Evolutionary conservation across 768 basidiomycete species (phyloP).

Genomic region (Collybia sordida): DNA sequence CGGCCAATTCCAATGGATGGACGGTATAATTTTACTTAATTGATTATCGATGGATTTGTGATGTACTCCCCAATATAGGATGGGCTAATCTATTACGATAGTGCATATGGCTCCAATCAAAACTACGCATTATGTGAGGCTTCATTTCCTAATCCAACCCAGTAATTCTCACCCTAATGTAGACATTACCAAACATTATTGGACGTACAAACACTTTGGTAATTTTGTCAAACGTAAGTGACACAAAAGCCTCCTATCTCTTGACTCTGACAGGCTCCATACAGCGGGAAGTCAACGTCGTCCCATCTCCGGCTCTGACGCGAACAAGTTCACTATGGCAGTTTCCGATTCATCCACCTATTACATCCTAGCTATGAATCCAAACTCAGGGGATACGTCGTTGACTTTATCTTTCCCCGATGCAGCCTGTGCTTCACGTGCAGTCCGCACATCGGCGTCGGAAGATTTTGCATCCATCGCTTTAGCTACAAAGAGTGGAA

Average conservation of each 20-base stretch:
- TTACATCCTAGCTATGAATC: conserved; percentile 34
- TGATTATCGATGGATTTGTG: neutral
- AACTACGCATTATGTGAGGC: conserved; percentile 34
- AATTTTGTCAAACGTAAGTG: conserved; percentile 38
- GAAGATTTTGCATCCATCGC: conserved; percentile 33
- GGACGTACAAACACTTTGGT: conserved; percentile 39
- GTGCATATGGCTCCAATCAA: conserved; percentile 33
- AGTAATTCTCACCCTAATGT: neutral
- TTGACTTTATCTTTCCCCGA: conserved; percentile 34
- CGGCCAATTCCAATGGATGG: conserved; percentile 40
- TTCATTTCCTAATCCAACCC: neutral
- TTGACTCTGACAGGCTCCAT: too few species aligned
- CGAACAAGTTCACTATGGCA: conserved; percentile 29
- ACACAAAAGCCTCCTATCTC: neutral
- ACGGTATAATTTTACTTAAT: conserved; percentile 23
- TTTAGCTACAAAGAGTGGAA: conserved; percentile 21
- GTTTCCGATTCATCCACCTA: conserved; percentile 26
- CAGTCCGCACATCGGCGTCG: conserved; percentile 28
- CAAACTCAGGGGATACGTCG: conserved; percentile 23
- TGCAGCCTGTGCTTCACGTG: conserved; percentile 24
- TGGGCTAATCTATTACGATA: conserved; percentile 41
- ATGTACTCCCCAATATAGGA: conserved; percentile 18
- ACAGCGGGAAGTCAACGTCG: conserved; percentile 36
- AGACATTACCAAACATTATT: conserved; percentile 39
- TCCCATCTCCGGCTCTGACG: conserved; percentile 30